Percentiles rank a stretch among this genome's conserved stretches.
Conservation (phyloP, 2,329 filamentous ascomycete species). For the Aspergillus uvarum region DNA sequence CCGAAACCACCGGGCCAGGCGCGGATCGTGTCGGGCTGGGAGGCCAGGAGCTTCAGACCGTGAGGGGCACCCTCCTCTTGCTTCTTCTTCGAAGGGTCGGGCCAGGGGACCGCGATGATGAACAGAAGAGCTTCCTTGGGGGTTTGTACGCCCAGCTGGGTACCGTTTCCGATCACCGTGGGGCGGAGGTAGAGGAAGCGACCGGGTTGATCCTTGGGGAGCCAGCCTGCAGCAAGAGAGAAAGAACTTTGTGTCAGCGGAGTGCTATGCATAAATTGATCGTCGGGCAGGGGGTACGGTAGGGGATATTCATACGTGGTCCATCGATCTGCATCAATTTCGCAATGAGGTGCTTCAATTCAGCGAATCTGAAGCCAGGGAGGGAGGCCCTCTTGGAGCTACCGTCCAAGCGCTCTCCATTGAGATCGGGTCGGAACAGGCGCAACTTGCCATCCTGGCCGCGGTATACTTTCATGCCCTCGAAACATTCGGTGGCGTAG, state of each 20-base stretch:
- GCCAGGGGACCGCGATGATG: slow-evolving; percentile 62
- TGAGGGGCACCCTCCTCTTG: slow-evolving; percentile 20
- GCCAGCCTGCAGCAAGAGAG: slow-evolving; percentile 59
- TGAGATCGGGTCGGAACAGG: slow-evolving; percentile 74
- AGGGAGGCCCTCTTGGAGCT: slow-evolving; percentile 66
- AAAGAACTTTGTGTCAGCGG: not conserved
- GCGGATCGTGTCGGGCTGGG: slow-evolving; percentile 76
- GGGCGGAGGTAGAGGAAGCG: slow-evolving; percentile 83
- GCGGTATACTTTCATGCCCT: slow-evolving; percentile 75
- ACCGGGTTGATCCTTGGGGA: slow-evolving; percentile 61
- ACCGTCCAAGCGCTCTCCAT: slow-evolving; percentile 63
- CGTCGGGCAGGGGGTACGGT: not conserved
- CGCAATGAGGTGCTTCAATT: slow-evolving; percentile 72
- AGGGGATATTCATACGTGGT: slow-evolving; percentile 46
- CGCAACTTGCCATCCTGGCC: slow-evolving; percentile 69
- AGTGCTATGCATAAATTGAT: not conserved
- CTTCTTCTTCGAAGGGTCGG: slow-evolving; percentile 33
- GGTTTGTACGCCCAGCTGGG: slow-evolving; percentile 75
- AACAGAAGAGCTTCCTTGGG: slow-evolving; percentile 86
- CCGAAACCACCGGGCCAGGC: slow-evolving; percentile 94
- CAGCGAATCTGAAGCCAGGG: slow-evolving; percentile 67
- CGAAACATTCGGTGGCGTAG: slow-evolving; percentile 90
- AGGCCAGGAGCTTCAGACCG: slow-evolving; percentile 70
- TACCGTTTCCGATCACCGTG: slow-evolving; percentile 79
- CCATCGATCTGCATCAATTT: slow-evolving; percentile 69